These are phyloP conservation scores for Leptographium wingfieldii DNA, from an alignment of 2,329 filamentous ascomycete species.

Conservation along the genomic window DNA sequence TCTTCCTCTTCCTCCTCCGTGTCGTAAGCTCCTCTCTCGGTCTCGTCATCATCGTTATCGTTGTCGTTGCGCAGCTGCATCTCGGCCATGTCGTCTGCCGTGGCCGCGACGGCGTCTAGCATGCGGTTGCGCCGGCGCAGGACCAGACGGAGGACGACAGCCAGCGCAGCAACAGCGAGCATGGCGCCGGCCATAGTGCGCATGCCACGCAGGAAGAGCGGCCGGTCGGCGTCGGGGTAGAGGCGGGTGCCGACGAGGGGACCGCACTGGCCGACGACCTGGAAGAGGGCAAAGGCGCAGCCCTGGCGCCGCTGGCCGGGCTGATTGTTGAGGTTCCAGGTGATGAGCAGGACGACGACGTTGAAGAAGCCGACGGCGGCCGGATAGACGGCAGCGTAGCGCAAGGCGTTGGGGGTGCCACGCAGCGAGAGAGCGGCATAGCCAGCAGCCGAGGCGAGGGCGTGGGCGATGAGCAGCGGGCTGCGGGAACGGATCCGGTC, in stretches of 20 bases:
- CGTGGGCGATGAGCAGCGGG: conserved; percentile 54
- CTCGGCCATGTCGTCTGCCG: conserved; percentile 13
- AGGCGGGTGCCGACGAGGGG: conserved; percentile 57
- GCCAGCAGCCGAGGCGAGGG: conserved; percentile 50
- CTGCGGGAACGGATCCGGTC: conserved; percentile 53
- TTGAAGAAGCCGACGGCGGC: conserved; percentile 72
- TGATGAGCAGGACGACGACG: conserved; percentile 71
- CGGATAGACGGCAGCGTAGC: conserved; percentile 68
- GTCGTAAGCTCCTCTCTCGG: background rate
- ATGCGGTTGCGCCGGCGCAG: conserved; percentile 37
- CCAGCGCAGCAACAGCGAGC: conserved; percentile 44
- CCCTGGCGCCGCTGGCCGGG: conserved; percentile 52
- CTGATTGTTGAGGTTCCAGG: conserved; percentile 85
- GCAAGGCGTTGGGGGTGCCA: conserved; percentile 31
- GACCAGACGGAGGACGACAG: conserved; percentile 38
- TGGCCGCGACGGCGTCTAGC: conserved; percentile 21
- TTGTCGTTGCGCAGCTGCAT: conserved; percentile 22
- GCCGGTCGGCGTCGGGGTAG: conserved; percentile 47
- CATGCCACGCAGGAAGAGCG: conserved; percentile 53
- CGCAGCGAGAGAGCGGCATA: conserved; percentile 48
- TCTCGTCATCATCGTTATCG: background rate
- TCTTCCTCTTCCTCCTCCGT: background rate
- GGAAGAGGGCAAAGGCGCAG: conserved; percentile 62
- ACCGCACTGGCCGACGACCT: conserved; percentile 70
- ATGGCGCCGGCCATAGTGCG: conserved; percentile 49